phyloP scores from a whole-genome alignment of 1,284 basidiomycete genomes.

The Cronartium ribicola region DNA sequence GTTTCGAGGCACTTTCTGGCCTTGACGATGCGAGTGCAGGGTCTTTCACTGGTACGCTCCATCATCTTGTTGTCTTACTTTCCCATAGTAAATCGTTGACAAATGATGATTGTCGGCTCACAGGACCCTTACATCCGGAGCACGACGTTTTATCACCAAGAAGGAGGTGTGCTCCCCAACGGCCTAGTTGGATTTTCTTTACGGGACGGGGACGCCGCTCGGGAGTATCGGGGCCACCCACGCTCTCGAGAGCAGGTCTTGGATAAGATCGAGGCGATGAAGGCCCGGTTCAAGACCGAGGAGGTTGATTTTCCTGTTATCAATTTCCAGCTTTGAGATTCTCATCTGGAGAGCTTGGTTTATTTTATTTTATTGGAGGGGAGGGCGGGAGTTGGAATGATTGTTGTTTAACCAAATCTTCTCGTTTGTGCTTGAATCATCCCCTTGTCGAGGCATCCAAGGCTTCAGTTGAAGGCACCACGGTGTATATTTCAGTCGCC shows the following conservation, averaged over 20 bases:
- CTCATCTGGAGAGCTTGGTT: too few relatives aligned
- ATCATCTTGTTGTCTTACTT: too few relatives aligned
- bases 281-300: neutral
- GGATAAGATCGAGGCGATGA: neutral
- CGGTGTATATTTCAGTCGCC: too few relatives aligned
- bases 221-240: constrained; percentile 2
- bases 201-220: neutral
- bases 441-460: too few relatives aligned
- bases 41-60: neutral
- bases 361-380: too few relatives aligned
- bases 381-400: too few relatives aligned
- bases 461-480: too few relatives aligned
- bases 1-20: neutral
- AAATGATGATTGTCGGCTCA: neutral
- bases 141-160: neutral
- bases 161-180: neutral
- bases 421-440: too few relatives aligned
- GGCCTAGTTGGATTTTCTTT: neutral
- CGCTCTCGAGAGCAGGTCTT: neutral
- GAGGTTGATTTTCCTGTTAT: neutral
- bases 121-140: neutral
- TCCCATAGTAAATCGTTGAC: too few relatives aligned
- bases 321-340: neutral
- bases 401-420: too few relatives aligned
- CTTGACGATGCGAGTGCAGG: neutral